Evolutionary conservation across 2,329 filamentous ascomycete genomes (phyloP), one percentile per base, ranked within the genome.

Genomic region (Sclerotiophoma versabilis): DNA sequence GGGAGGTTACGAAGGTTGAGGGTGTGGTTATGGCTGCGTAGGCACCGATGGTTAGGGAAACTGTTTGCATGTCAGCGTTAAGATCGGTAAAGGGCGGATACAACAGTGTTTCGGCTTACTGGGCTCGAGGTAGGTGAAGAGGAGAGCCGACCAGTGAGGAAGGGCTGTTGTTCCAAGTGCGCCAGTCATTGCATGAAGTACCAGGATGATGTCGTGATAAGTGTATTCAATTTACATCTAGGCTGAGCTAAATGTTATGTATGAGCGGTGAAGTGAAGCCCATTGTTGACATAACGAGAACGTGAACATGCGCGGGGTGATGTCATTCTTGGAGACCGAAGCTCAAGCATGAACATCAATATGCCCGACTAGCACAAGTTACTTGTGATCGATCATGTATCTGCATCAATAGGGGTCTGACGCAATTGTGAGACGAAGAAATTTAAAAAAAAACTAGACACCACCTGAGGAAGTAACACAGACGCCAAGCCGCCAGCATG

Each of bases 61-160:
- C 53, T 57, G 34, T 19, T 22, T 8, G 8, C 17, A 20, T 19
- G n/a, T 49, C 29, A 27, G 38, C 10, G 12, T 27, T 19, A 49
- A 19, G 51, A 12, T 10, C 11, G 17, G n/a, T 2, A 7, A 20
- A 5, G 23, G 6, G 7, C 3, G 27, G 17, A 6, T 17, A 11
- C 6, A 7, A 15, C 2, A 15, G 20, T 3, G 17, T 8, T 23
- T 34, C 29, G 22, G 27, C 66, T 60, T 62, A 68, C 67, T 26
- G 6, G 67, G 64, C 54, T 71, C 62, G 10, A 71, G 41, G 49
- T 68, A 70, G 17, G 62, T 63, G 54, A 69, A 68, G 11, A 71
- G 42, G 1, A 71, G 50, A 14, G 67, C 68, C 7, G 60, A 66
- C 65, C 64, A 69, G 45, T 57, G 34, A 9, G 66, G 65, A 7